A percentile compares a stretch with the other conserved stretches of the same genome.
Evolutionary conservation across 179 eudicot species (phyloP).

Genomic region (Spinacia oleracea): DNA sequence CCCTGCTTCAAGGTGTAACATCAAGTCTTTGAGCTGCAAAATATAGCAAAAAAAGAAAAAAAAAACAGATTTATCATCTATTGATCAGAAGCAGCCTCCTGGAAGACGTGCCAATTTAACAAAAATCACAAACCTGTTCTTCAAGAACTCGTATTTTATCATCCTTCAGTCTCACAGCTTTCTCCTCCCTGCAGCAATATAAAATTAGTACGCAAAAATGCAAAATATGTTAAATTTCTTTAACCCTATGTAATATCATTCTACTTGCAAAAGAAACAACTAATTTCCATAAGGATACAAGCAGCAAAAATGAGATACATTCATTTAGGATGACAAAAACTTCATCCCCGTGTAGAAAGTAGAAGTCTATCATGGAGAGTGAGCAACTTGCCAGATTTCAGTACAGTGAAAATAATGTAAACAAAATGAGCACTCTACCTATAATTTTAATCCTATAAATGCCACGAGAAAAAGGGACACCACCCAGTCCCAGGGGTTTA

Average conservation of each 20-base stretch:
- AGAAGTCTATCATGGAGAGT: not conserved
- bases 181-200: constrained; percentile 57
- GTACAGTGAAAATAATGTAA: not conserved
- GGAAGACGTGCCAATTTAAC: not conserved
- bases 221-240: not conserved
- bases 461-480: not conserved
- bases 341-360: not conserved
- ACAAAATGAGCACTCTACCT: not conserved
- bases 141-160: constrained; percentile 62
- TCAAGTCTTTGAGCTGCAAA: constrained; percentile 55
- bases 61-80: not conserved
- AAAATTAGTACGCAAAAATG: not conserved
- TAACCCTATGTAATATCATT: not conserved
- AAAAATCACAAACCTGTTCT: constrained; percentile 56
- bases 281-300: no score
- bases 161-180: constrained; percentile 49
- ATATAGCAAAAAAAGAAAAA: not conserved
- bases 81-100: not conserved
- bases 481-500: not conserved
- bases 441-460: not conserved
- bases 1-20: constrained; percentile 52
- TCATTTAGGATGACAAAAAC: no score
- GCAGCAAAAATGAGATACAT: not conserved
- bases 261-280: not conserved
- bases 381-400: not conserved